These are phyloP conservation scores for Fusarium metavorans DNA, from an alignment of 2,329 filamentous ascomycete genomes.

Conservation along the genomic window DNA sequence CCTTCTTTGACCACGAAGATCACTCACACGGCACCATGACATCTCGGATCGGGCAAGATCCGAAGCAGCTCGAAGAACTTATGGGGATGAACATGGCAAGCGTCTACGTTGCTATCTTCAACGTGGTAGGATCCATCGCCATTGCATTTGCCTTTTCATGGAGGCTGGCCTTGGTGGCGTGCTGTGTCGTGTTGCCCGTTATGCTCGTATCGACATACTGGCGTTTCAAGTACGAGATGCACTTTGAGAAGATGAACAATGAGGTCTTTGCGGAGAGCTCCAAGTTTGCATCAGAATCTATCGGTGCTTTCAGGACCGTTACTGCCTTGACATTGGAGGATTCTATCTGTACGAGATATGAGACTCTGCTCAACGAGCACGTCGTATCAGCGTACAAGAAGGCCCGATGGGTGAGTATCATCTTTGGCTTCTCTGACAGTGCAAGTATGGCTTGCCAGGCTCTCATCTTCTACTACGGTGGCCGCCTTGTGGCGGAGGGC, in stretches of 20 bases:
- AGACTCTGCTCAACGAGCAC: slow-evolving; percentile 68
- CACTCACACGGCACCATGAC: slow-evolving; percentile 72
- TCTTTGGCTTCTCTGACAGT: slow-evolving; percentile 79
- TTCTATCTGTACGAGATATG: slow-evolving; percentile 72
- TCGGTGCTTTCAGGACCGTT: slow-evolving; percentile 80
- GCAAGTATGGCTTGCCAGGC: slow-evolving; percentile 73
- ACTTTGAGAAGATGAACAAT: slow-evolving; percentile 77
- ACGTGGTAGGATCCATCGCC: slow-evolving; percentile 71
- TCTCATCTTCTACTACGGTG: slow-evolving; percentile 76
- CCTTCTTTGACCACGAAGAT: slow-evolving; percentile 71
- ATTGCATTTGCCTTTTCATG: slow-evolving; percentile 81
- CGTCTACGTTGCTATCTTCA: slow-evolving; percentile 72
- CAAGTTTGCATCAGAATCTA: slow-evolving; percentile 80
- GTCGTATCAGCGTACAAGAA: slow-evolving; percentile 70
- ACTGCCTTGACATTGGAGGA: slow-evolving; percentile 77
- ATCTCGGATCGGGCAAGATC: slow-evolving; percentile 66
- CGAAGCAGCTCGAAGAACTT: slow-evolving; percentile 71
- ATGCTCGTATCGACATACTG: slow-evolving; percentile 61
- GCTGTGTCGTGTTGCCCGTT: slow-evolving; percentile 70
- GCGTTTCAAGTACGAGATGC: slow-evolving; percentile 69
- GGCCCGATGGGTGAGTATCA: slow-evolving; percentile 70
- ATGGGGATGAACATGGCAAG: slow-evolving; percentile 74
- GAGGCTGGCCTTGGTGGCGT: slow-evolving; percentile 78
- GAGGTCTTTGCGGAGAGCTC: slow-evolving; percentile 78
- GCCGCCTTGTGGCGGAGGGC: slow-evolving; percentile 64